Base-by-base conservation (phyloP, 306 rosid genomes). In the Vigna mungo region DNA sequence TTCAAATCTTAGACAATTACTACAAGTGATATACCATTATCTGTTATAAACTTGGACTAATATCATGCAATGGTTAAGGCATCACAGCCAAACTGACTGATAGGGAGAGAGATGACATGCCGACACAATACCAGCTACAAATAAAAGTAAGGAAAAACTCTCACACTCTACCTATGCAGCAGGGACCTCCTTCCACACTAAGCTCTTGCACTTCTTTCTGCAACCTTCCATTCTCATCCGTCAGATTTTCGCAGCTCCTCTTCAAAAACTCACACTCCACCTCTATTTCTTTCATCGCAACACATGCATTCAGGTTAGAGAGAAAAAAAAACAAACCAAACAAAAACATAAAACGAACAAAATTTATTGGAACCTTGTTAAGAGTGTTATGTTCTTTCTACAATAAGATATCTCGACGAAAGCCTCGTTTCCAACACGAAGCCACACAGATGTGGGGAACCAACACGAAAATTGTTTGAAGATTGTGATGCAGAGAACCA, bases 171-270 rank as follows among this genome's bases (percentile, higher is more conserved):
- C 27, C 27, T 23, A 23, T 2, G 27, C 27, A 23, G 3, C 2
- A 23, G 27, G 27, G 27, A 23, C 27, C 3, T 23, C 27, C 27
- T 23, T 32, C n/a, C n/a, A n/a, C n/a, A n/a, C n/a, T n/a, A n/a
- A n/a, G n/a, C n/a, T 95, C 37, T 92, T 92, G 98, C 14, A 95
- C 97, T 81, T 95, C 99, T 44, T 95, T 95, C 78, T 95, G 98
- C 89, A 95, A 80, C 98, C 32, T 92, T 98, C 87, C 74, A 23
- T 95, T 95, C 39, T 92, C 98, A 25, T 92, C 99, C 87, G 97
- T 95, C 44, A 95, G 89, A 91, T 92, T 95, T 89, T 95, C 99
- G 2, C 96, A 92, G 72, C 97, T 91, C 64, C 99, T 69, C 83
- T 95, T 95, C 81, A 95, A 75, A 72, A 90, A 92, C 81, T 95